Percentiles rank a stretch among this genome's conserved stretches.
These are phyloP conservation scores for Termitomyces sp. DNA, from an alignment of 768 basidiomycete species.

Conservation along the genomic window DNA sequence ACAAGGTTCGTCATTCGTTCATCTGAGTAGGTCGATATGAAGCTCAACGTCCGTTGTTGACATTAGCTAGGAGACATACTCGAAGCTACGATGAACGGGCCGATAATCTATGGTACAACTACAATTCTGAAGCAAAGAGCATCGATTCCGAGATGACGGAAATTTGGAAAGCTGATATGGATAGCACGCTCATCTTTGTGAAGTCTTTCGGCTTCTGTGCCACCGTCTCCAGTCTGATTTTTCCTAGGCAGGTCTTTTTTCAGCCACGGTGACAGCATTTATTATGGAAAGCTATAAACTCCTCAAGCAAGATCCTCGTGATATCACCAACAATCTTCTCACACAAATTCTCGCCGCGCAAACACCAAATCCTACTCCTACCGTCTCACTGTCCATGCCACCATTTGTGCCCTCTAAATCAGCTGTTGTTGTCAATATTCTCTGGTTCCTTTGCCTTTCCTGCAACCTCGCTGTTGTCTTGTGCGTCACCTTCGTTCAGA, in stretches of 20 bases:
- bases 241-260: constrained; percentile 37
- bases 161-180: constrained; percentile 14
- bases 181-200: constrained; percentile 25
- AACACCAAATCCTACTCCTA: constrained; percentile 4
- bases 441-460: constrained; percentile 28
- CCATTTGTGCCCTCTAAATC: constrained; percentile 14
- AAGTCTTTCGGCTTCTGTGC: constrained; percentile 4
- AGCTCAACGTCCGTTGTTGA: not conserved
- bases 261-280: constrained; percentile 35
- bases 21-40: not conserved
- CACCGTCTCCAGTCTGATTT: not conserved
- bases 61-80: not conserved
- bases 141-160: not conserved
- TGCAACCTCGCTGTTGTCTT: constrained; percentile 24
- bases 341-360: constrained; percentile 13
- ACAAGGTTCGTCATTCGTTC: not conserved
- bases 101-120: not conserved
- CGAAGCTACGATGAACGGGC: not conserved
- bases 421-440: constrained; percentile 24
- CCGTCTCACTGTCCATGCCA: not conserved
- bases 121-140: not conserved
- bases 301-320: constrained; percentile 26
- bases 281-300: constrained; percentile 31
- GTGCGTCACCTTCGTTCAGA: constrained; percentile 20
- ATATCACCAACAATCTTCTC: constrained; percentile 24